Percentiles rank a stretch among this genome's conserved stretches.
Conservation (phyloP, 495 filamentous ascomycete species). For the Penicillium arizonense region DNA sequence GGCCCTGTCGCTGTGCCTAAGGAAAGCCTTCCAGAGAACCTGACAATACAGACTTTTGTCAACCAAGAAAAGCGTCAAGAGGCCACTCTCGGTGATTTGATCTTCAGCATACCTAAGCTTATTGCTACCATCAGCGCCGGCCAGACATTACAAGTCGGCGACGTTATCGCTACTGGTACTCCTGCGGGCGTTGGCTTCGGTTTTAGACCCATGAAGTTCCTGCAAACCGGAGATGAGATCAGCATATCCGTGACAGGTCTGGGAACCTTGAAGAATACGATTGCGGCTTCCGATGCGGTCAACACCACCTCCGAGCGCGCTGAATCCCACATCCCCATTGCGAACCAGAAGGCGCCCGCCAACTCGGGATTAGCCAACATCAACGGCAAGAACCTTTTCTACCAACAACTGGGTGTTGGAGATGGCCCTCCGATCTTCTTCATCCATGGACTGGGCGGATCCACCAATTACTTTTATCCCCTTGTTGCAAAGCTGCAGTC, state of each 20-base stretch:
- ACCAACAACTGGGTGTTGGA: constrained; percentile 24
- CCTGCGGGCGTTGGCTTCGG: constrained; percentile 55
- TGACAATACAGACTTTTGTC: constrained; percentile 58
- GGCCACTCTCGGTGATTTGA: constrained; percentile 63
- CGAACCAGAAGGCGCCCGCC: constrained; percentile 11
- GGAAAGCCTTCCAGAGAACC: constrained; percentile 49
- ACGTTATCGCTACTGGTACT: constrained; percentile 76
- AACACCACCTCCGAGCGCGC: constrained; percentile 12
- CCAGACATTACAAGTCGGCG: constrained; percentile 66
- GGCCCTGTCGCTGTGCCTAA: constrained; percentile 53
- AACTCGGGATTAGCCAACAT: constrained; percentile 35
- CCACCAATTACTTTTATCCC: constrained; percentile 40
- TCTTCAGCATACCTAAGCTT: constrained; percentile 65
- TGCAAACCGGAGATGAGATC: constrained; percentile 52
- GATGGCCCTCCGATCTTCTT: constrained; percentile 40
- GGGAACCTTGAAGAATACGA: constrained; percentile 40
- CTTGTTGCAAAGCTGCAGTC: constrained; percentile 28
- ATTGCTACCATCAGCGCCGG: constrained; percentile 65
- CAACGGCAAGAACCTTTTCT: constrained; percentile 43
- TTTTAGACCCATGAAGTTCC: constrained; percentile 38
- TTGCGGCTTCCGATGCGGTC: constrained; percentile 21
- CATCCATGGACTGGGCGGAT: constrained; percentile 51
- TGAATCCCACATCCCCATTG: constrained; percentile 5
- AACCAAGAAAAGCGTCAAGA: constrained; percentile 67
- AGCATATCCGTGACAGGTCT: constrained; percentile 41